A percentile compares a stretch with the other conserved stretches of the same genome.
Conservation (phyloP, 2,329 filamentous ascomycete genomes). For the Furcasterigmium sp. region DNA sequence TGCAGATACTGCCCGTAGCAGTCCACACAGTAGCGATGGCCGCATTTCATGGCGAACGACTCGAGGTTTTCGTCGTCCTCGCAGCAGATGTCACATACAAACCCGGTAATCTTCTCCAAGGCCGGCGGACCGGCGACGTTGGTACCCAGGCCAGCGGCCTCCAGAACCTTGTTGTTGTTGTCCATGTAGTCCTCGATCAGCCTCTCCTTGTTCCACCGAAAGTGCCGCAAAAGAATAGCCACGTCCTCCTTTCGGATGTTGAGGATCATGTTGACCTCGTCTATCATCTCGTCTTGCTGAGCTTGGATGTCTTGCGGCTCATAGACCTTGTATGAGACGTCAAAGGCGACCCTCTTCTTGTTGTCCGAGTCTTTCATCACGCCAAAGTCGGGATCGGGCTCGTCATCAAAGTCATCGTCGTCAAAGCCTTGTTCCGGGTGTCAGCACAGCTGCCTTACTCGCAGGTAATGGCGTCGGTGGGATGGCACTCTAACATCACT, state of each 20-base stretch:
- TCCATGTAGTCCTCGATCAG: slow-evolving; percentile 98
- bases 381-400: slow-evolving; percentile 50
- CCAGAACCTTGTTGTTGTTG: slow-evolving; percentile 69
- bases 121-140: slow-evolving; percentile 57
- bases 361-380: slow-evolving; percentile 60
- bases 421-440: slow-evolving; percentile 43
- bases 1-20: slow-evolving; percentile 89
- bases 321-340: slow-evolving; percentile 80
- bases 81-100: slow-evolving; percentile 93
- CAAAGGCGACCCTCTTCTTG: slow-evolving; percentile 69
- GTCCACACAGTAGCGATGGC: slow-evolving; percentile 85
- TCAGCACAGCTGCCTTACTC: not conserved
- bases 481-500: too few relatives aligned
- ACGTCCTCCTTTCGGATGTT: slow-evolving; percentile 84
- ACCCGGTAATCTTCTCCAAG: slow-evolving; percentile 67
- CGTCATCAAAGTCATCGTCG: slow-evolving; percentile 49
- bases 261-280: slow-evolving; percentile 87
- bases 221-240: slow-evolving; percentile 83
- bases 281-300: slow-evolving; percentile 80
- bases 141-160: slow-evolving; percentile 75
- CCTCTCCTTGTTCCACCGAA: slow-evolving; percentile 94
- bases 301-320: slow-evolving; percentile 74
- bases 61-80: slow-evolving; percentile 74
- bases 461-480: too few relatives aligned
- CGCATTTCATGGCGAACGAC: slow-evolving; percentile 92